Evolutionary conservation across 1,284 basidiomycete genomes (phyloP).

Genomic region (Cystobasidiaceae sp.): DNA sequence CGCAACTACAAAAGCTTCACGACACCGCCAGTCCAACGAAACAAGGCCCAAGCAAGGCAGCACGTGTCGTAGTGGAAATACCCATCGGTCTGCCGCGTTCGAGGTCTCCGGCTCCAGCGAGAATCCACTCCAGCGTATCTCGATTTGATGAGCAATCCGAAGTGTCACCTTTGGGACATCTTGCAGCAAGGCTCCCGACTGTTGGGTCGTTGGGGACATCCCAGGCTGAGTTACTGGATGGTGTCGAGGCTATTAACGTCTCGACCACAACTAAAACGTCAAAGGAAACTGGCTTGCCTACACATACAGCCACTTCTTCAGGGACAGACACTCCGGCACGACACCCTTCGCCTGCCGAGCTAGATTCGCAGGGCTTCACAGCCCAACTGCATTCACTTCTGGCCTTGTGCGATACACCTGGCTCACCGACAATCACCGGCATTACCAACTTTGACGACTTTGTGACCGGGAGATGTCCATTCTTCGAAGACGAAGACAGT

Average conservation of each 20-base stretch:
- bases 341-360: too few relatives aligned
- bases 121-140: neutral
- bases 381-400: too few relatives aligned
- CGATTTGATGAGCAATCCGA: neutral
- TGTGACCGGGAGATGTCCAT: conserved; percentile 14
- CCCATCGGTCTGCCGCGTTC: conserved; percentile 10
- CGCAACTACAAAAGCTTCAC: neutral
- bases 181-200: too few relatives aligned
- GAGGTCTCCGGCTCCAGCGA: neutral
- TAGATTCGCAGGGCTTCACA: too few relatives aligned
- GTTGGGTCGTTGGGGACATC: neutral
- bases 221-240: neutral
- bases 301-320: too few relatives aligned
- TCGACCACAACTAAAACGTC: neutral
- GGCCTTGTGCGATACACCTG: too few relatives aligned
- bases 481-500: neutral
- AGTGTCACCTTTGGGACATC: too few relatives aligned
- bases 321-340: too few relatives aligned
- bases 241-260: neutral
- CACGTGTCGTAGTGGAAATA: neutral
- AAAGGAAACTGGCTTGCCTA: too few relatives aligned
- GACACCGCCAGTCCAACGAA: neutral
- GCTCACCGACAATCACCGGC: neutral
- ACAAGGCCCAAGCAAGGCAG: neutral
- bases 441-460: conserved; percentile 34